Evolutionary conservation across 495 filamentous ascomycete species (phyloP).

Genomic region (Aspergillus ellipticus): DNA sequence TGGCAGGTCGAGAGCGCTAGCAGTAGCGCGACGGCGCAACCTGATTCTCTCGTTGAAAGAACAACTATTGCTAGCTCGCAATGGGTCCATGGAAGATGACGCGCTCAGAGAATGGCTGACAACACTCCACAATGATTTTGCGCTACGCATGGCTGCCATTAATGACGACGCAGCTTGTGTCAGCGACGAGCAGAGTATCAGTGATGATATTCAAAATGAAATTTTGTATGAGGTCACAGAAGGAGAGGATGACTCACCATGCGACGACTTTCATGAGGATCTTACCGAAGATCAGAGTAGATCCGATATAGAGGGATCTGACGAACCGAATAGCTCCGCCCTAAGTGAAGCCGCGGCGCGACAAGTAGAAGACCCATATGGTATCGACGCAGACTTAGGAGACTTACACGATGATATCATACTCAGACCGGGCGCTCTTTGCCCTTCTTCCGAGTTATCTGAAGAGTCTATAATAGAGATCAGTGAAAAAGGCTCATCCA

Average conservation of each 20-base stretch:
- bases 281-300: not conserved
- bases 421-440: not conserved
- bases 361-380: not conserved
- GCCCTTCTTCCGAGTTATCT: not conserved
- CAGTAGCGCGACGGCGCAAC: conserved; percentile 60
- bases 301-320: not conserved
- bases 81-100: conserved; percentile 64
- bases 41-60: conserved; percentile 72
- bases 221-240: too few relatives aligned
- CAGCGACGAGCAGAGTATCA: conserved; percentile 5
- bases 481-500: too few relatives aligned
- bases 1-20: conserved; percentile 50
- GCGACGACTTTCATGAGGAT: conserved; percentile 1
- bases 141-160: conserved; percentile 63
- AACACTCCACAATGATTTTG: conserved; percentile 74
- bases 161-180: conserved; percentile 26
- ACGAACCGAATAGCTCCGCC: not conserved
- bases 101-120: conserved; percentile 61
- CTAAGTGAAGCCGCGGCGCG: not conserved
- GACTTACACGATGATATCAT: not conserved
- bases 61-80: conserved; percentile 64
- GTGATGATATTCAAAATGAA: too few relatives aligned
- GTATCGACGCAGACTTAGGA: not conserved
- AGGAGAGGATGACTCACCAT: not conserved
- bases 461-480: not conserved